Percentiles rank a stretch among this genome's conserved stretches.
Conservation (phyloP, 2,329 filamentous ascomycete species). For the Scedosporium apiospermum region DNA sequence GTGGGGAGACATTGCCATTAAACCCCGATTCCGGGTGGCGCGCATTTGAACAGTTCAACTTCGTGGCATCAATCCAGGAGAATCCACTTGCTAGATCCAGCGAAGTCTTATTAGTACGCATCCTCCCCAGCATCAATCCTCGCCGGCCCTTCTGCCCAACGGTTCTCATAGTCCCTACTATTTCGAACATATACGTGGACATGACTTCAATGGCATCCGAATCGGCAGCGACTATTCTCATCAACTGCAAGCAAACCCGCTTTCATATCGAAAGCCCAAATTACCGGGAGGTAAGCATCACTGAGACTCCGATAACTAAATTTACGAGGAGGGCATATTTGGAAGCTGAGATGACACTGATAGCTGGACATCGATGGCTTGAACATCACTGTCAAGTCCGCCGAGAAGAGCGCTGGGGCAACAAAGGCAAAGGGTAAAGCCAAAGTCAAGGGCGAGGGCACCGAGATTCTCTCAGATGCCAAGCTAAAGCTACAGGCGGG, state of each 20-base stretch:
- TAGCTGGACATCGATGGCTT: slow-evolving; percentile 65
- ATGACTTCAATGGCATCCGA: slow-evolving; percentile 1
- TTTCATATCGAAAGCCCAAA: slow-evolving; percentile 50
- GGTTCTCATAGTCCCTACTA: background rate
- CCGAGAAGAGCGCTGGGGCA: slow-evolving; percentile 11
- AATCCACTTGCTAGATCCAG: too few relatives aligned
- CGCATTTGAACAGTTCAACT: too few relatives aligned
- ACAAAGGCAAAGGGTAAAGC: slow-evolving; percentile 41
- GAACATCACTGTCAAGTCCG: slow-evolving; percentile 53
- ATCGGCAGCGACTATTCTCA: slow-evolving; percentile 41
- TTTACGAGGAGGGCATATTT: background rate
- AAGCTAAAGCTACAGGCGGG: slow-evolving; percentile 64
- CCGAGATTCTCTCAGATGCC: slow-evolving; percentile 63
- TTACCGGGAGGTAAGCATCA: slow-evolving; percentile 40
- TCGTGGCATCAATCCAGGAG: too few relatives aligned
- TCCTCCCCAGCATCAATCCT: too few relatives aligned
- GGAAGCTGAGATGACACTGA: background rate
- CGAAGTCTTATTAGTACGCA: too few relatives aligned
- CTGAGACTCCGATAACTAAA: background rate
- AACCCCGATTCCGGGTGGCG: too few relatives aligned
- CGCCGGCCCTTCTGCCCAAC: too few relatives aligned
- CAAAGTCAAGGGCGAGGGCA: slow-evolving; percentile 32
- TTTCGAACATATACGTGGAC: too few relatives aligned
- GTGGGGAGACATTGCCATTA: too few relatives aligned
- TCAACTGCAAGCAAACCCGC: slow-evolving; percentile 57